These are phyloP conservation scores for Rhizopogon vinicolor DNA, from an alignment of 768 basidiomycete species.

Conservation along the genomic window DNA sequence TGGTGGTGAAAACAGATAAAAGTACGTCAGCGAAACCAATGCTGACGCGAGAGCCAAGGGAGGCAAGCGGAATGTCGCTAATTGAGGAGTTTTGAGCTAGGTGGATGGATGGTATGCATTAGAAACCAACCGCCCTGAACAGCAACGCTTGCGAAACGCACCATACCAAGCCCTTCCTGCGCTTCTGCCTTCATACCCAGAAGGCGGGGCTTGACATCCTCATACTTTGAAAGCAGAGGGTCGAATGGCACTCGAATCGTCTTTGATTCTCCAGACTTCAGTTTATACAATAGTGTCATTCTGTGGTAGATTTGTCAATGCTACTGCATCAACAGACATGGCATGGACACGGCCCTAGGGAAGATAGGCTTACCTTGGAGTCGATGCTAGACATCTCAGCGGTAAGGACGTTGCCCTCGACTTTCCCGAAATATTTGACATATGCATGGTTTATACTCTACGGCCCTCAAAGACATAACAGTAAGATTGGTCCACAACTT, in stretches of 20 bases:
- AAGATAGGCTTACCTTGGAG: slow-evolving; percentile 42
- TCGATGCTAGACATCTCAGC: slow-evolving; percentile 72
- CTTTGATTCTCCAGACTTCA: slow-evolving; percentile 41
- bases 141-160: slow-evolving; percentile 24
- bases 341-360: no score
- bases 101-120: background rate
- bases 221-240: slow-evolving; percentile 69
- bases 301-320: slow-evolving; percentile 33
- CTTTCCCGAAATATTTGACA: slow-evolving; percentile 70
- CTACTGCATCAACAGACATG: background rate
- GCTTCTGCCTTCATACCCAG: slow-evolving; percentile 78
- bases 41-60: slow-evolving; percentile 24
- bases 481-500: no score
- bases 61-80: slow-evolving; percentile 52
- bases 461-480: no score
- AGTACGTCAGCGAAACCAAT: slow-evolving; percentile 15
- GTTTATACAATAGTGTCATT: slow-evolving; percentile 65
- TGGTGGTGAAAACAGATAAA: slow-evolving; percentile 15
- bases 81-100: slow-evolving; percentile 61
- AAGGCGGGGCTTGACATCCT: slow-evolving; percentile 78
- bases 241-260: slow-evolving; percentile 56
- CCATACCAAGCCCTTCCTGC: slow-evolving; percentile 79
- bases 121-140: background rate
- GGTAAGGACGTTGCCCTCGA: slow-evolving; percentile 47
- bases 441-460: no score